A percentile compares a stretch with the other conserved stretches of the same genome.
These are phyloP conservation scores for Cucurbita argyrosperma DNA, from an alignment of 306 rosid species.

Conservation along the genomic window DNA sequence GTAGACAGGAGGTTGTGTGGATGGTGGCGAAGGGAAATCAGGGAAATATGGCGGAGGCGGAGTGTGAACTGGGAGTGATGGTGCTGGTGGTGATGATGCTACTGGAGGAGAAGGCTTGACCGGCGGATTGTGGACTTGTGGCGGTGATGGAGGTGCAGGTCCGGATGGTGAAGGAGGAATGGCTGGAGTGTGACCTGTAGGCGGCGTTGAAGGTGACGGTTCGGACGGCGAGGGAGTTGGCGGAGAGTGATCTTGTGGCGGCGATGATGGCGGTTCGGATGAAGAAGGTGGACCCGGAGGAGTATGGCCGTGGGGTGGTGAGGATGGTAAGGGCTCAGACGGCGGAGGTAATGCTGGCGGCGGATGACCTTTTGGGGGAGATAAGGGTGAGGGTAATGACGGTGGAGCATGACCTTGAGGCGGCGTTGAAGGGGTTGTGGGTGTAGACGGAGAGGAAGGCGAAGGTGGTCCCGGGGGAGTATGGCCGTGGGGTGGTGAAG, in stretches of 20 bases:
- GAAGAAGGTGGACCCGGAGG: neutral
- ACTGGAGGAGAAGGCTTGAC: neutral
- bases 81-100: neutral
- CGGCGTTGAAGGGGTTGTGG: neutral
- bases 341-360: neutral
- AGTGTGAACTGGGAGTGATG: neutral
- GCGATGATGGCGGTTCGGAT: neutral
- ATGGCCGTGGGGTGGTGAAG: neutral
- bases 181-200: neutral
- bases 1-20: neutral
- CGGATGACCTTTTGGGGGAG: neutral
- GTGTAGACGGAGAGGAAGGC: neutral
- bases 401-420: neutral
- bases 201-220: neutral
- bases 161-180: neutral
- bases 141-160: neutral
- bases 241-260: neutral
- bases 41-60: constrained; percentile 2
- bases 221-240: neutral
- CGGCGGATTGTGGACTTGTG: neutral
- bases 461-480: neutral
- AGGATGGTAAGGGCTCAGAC: neutral
- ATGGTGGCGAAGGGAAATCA: constrained; percentile 1
- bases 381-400: neutral
- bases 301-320: neutral